Evolutionary conservation across 768 basidiomycete species (phyloP).

Genomic region (Phaeolepiota aurea): DNA sequence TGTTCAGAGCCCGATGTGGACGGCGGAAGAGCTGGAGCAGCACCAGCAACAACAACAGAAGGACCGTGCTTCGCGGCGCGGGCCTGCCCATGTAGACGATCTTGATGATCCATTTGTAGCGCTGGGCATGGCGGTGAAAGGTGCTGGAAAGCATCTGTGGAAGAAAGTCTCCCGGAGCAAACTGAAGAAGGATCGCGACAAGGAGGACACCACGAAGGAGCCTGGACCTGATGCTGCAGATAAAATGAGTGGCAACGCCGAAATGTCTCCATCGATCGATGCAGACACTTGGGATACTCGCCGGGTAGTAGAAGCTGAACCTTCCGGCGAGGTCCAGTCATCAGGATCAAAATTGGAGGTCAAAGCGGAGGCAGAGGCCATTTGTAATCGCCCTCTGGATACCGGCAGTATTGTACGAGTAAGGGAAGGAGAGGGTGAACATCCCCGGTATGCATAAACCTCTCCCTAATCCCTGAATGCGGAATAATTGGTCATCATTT

Average conservation of each 20-base stretch:
- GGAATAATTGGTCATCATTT: too few relatives aligned
- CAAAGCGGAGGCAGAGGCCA: too few relatives aligned
- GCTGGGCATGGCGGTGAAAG: slow-evolving; percentile 45
- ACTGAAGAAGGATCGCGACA: slow-evolving; percentile 12
- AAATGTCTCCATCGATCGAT: too few relatives aligned
- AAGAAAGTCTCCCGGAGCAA: slow-evolving; percentile 35
- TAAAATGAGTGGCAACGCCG: too few relatives aligned
- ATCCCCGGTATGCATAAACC: too few relatives aligned
- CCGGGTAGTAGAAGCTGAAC: too few relatives aligned
- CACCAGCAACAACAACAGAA: slow-evolving; percentile 17
- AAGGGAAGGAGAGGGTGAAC: too few relatives aligned
- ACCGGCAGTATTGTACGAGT: background rate
- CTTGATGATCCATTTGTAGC: slow-evolving; percentile 39
- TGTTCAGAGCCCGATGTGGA: slow-evolving; percentile 20
- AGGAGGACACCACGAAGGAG: slow-evolving; percentile 8
- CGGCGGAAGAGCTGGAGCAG: slow-evolving; percentile 27
- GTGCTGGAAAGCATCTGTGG: slow-evolving; percentile 42
- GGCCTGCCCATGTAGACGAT: slow-evolving; percentile 15
- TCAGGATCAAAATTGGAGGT: too few relatives aligned
- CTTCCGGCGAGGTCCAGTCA: too few relatives aligned
- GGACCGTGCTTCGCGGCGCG: slow-evolving; percentile 14
- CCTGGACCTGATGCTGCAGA: too few relatives aligned
- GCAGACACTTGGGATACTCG: too few relatives aligned
- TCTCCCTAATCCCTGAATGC: too few relatives aligned
- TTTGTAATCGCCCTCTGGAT: background rate